A percentile compares a stretch with the other conserved stretches of the same genome.
These are phyloP conservation scores for Ophiostoma triangulosporum DNA, from an alignment of 2,329 filamentous ascomycete genomes.

Conservation along the genomic window DNA sequence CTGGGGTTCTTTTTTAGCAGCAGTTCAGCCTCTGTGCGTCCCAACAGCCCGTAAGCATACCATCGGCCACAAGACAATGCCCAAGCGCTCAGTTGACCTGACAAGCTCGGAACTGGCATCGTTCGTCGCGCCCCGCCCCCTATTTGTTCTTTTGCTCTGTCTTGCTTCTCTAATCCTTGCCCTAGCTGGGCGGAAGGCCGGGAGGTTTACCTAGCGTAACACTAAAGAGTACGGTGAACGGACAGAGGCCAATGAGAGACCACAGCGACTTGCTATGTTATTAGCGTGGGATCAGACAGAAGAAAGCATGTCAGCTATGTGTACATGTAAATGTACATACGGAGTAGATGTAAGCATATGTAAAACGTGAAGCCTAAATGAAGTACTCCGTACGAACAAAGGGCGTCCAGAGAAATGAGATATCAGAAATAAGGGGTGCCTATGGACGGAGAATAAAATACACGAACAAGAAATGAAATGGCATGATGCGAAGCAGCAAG, in stretches of 20 bases:
- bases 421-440: no score
- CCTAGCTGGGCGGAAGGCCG: conserved; percentile 4
- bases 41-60: no score
- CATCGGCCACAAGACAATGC: not conserved
- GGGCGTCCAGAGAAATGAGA: no score
- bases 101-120: not conserved
- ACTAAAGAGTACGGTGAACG: conserved; percentile 7
- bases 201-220: conserved; percentile 6
- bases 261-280: not conserved
- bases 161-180: not conserved
- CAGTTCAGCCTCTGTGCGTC: no score
- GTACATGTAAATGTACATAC: no score
- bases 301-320: not conserved
- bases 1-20: no score
- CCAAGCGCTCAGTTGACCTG: not conserved
- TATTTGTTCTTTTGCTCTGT: not conserved
- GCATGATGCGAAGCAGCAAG: no score
- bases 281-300: not conserved
- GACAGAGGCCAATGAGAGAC: not conserved
- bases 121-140: not conserved
- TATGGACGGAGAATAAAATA: no score
- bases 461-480: not conserved
- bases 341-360: not conserved
- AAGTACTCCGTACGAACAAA: not conserved
- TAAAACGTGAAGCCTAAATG: not conserved